Percentiles rank a stretch among this genome's conserved stretches.
phyloP scores from a whole-genome alignment of 2,329 filamentous ascomycete species.

The Fusarium circinatum region DNA sequence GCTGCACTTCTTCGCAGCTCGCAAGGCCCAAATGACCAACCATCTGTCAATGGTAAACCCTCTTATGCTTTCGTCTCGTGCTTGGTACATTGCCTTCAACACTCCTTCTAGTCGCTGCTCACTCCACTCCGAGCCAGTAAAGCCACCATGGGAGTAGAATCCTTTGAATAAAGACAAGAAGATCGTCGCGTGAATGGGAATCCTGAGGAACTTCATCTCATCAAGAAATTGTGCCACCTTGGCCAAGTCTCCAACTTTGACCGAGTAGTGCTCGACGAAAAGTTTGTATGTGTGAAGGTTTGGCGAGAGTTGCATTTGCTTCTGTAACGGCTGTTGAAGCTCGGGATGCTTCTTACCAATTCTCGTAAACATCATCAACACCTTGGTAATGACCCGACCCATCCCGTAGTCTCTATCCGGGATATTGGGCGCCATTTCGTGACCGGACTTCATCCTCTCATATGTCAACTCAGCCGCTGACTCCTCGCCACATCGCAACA shows the following conservation, averaged over 20 bases:
- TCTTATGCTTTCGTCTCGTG: conserved; percentile 58
- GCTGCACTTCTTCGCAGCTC: conserved; percentile 72
- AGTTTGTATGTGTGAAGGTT: conserved; percentile 83
- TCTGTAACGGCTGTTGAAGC: conserved; percentile 66
- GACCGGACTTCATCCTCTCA: conserved; percentile 78
- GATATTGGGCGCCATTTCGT: conserved; percentile 53
- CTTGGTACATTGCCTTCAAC: conserved; percentile 71
- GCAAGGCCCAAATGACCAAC: conserved; percentile 69
- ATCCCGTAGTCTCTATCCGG: conserved; percentile 59
- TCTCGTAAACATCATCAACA: conserved; percentile 67
- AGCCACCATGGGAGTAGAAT: conserved; percentile 78
- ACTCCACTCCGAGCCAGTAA: conserved; percentile 75
- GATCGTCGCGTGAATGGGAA: conserved; percentile 78
- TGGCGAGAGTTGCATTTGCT: conserved; percentile 73
- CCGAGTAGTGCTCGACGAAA: conserved; percentile 79
- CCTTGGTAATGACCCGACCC: conserved; percentile 62
- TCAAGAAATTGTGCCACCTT: conserved; percentile 76
- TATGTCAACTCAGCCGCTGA: conserved; percentile 84
- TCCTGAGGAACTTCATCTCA: conserved; percentile 78
- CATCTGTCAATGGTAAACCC: conserved; percentile 66
- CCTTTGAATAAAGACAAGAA: conserved; percentile 86
- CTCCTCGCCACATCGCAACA: conserved; percentile 81
- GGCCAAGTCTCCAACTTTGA: conserved; percentile 74
- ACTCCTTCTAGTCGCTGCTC: conserved; percentile 72
- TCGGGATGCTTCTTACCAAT: conserved; percentile 65